Evolutionary conservation across 768 basidiomycete genomes (phyloP).

Genomic region (Macrolepiota albuminosa): DNA sequence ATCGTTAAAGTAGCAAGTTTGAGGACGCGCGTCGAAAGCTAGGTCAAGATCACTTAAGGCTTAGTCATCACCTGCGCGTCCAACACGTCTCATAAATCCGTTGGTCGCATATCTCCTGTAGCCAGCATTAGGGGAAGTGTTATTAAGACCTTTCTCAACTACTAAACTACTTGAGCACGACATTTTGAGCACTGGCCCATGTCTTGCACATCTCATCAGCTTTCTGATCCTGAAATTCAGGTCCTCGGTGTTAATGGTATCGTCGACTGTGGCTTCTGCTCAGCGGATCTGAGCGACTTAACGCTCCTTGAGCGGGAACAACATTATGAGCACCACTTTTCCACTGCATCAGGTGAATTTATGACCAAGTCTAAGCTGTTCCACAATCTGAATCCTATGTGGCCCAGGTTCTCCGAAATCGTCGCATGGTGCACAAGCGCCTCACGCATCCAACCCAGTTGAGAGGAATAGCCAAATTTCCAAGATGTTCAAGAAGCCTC

Average conservation of each 20-base stretch:
- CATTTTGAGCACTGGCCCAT: background rate
- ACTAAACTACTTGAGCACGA: background rate
- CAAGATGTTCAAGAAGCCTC: background rate
- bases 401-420: background rate
- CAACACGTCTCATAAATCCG: background rate
- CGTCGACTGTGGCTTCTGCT: slow-evolving; percentile 50
- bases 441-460: background rate
- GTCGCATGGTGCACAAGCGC: background rate
- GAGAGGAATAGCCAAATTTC: background rate
- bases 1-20: slow-evolving; percentile 7
- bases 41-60: background rate
- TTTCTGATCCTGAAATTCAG: slow-evolving; percentile 7
- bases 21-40: slow-evolving; percentile 45
- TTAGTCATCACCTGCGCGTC: slow-evolving; percentile 8
- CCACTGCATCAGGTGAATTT: slow-evolving; percentile 8
- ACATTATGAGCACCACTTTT: slow-evolving; percentile 55
- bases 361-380: background rate
- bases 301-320: slow-evolving; percentile 33
- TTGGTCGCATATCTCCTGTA: background rate
- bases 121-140: background rate
- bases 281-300: slow-evolving; percentile 32
- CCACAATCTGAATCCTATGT: background rate
- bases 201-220: background rate
- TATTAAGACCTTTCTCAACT: background rate
- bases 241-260: slow-evolving; percentile 1